Evolutionary conservation across 2,329 filamentous ascomycete genomes (phyloP).

Genomic region (Penicillium griseofulvum): DNA sequence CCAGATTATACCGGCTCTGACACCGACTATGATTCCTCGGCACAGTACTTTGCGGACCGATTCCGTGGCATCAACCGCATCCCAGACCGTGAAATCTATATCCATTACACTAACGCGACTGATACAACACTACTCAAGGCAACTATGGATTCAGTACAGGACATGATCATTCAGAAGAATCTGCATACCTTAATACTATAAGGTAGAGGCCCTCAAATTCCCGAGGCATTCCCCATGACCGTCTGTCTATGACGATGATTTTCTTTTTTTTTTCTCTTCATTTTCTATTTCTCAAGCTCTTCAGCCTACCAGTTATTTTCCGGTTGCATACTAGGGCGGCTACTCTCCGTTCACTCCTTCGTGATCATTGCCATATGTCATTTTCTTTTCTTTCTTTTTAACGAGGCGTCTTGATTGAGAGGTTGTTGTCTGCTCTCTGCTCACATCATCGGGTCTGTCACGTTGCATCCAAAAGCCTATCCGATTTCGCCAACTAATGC

Average conservation of each 20-base stretch:
- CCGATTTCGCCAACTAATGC: conserved; percentile 21
- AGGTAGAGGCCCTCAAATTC: conserved; percentile 15
- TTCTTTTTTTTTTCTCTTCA: conserved; percentile 14
- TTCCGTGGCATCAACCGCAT: conserved; percentile 72
- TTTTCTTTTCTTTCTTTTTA: conserved; percentile 9
- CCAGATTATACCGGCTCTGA: conserved; percentile 73
- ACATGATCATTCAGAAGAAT: conserved; percentile 84
- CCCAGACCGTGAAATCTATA: conserved; percentile 56
- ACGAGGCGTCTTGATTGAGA: conserved; percentile 24
- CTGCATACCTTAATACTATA: conserved; percentile 73
- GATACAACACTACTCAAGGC: conserved; percentile 76
- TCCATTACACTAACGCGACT: conserved; percentile 60
- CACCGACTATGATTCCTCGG: conserved; percentile 70
- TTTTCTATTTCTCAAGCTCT: conserved; percentile 16
- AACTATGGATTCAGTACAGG: conserved; percentile 81
- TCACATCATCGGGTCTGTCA: conserved; percentile 19
- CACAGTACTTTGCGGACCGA: conserved; percentile 78
- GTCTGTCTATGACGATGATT: conserved; percentile 20
- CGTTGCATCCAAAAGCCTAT: conserved; percentile 25
- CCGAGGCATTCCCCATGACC: conserved; percentile 21
- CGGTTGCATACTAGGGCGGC: conserved; percentile 29
- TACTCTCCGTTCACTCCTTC: conserved; percentile 11
- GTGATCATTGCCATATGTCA: conserved; percentile 7
- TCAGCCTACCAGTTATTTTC: conserved; percentile 18
- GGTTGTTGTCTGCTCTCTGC: conserved; percentile 17